Evolutionary conservation across 352 stramenopile species (phyloP), one percentile per base, ranked within the genome.

Genomic region (Phytophthora pistaciae): DNA sequence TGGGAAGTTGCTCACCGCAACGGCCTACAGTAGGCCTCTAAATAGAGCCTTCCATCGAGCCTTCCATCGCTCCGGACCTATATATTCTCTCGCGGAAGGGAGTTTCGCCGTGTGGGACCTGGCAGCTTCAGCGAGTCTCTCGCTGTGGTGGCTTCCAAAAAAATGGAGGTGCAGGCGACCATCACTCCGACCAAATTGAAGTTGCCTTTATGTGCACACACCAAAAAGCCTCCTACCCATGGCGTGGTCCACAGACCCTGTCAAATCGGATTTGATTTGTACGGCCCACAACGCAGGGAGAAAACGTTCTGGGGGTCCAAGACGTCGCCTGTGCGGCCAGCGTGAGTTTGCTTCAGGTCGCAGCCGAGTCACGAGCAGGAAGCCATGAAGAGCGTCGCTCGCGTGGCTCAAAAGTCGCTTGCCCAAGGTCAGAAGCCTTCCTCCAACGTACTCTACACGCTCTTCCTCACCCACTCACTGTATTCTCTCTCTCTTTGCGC

Each of bases 351-450:
- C 4, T 69, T 68, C 63, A 54, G 63, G 42, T 46, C 23, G 61
- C 20, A 60, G 42, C 60, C 49, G 56, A 55, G 38, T 18, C 20
- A 20, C 18, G 33, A 46, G 48, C 36, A 44, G 36, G 48, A 66
- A 65, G 59, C 56, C 50, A 82, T 82, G 75, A 79, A 79, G 64
- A 75, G 75, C 75, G 67, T 77, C 64, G 66, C 68, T 38, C 75
- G 75, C 52, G 61, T 78, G 68, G 68, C 68, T n/a, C 66, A 70
- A 25, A 77, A 75, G 68, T 58, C 70, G 68, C 60, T 79, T 56
- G 70, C 58, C 23, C 74, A 79, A 69, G 67, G 72, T 79, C 33
- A 3, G 14, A 33, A 49, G 20, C 27, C 11, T 13, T 14, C n/a
- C 2, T 8, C 6, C 25, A 3, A 3, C 36, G 23, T 5, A 18